Percentiles rank a stretch among this genome's conserved stretches.
Conservation (phyloP, 176 grass and related monocot genomes). For the Eleusine indica region DNA sequence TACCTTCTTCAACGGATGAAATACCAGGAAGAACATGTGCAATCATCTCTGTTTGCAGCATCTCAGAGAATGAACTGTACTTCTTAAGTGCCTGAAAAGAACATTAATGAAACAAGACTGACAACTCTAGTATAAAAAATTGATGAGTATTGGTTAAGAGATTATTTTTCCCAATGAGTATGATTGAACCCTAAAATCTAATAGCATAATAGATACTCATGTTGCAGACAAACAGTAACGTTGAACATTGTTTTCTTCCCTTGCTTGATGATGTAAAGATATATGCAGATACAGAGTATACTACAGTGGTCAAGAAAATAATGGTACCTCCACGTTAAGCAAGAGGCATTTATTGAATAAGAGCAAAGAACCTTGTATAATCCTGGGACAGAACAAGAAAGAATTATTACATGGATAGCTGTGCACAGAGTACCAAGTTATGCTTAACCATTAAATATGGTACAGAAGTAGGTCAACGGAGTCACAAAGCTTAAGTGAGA, state of each 20-base stretch:
- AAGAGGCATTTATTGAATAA: constrained; percentile 90
- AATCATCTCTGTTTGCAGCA: constrained; percentile 76
- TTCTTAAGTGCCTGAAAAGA: constrained; percentile 60
- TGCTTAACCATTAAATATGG: background rate
- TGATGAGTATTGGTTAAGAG: background rate
- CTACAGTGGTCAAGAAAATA: constrained; percentile 15
- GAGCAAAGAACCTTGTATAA: constrained; percentile 68
- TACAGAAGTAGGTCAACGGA: background rate
- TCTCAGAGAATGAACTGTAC: constrained; percentile 74
- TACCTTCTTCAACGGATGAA: constrained; percentile 75
- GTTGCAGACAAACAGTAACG: background rate
- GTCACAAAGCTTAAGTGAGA: background rate
- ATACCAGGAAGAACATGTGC: constrained; percentile 83
- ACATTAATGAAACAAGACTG: constrained; percentile 25
- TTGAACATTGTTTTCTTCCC: background rate
- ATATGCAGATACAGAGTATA: background rate
- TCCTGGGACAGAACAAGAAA: constrained; percentile 46
- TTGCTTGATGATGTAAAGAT: background rate
- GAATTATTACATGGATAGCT: constrained; percentile 25
- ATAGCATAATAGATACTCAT: background rate
- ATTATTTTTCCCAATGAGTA: constrained; percentile 17
- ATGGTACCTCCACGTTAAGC: constrained; percentile 73
- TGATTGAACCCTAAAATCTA: constrained; percentile 1
- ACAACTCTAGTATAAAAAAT: constrained; percentile 10
- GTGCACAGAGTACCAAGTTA: constrained; percentile 13